Base-by-base conservation (phyloP, 140 eudicot genomes). In the Flaveria floridana region DNA sequence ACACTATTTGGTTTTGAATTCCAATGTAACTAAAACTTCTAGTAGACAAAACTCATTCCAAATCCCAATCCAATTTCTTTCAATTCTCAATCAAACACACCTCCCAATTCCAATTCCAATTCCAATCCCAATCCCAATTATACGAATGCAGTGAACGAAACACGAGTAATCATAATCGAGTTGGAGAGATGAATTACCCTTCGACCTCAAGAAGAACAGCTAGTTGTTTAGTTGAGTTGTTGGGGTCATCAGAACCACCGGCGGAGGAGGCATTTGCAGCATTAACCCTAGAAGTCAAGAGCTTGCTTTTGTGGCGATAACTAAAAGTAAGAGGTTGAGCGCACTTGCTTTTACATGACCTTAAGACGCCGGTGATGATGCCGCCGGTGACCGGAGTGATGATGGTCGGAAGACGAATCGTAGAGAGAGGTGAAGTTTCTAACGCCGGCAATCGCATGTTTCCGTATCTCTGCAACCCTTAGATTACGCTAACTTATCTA, bases 181-280 rank as follows among this genome's bases (percentile, higher is more conserved):
- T 34, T 19, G 37, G 2, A 62, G 44, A 59, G 66, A 65, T 13
- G 14, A 16, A 39, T 76, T 71, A 92, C 97, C 97, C 97, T 76
- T 92, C 96, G 63, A 92, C 95, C 89, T 92, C 95, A 73, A 92
- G 90, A 69, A 92, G 91, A 73, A 92, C 82, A 55, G 96, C 89
- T 50, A 89, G 86, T 77, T 82, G 68, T 41, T 70, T 71, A 76
- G 82, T 74, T 62, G 84, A 70, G 58, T 50, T 55, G 68, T 64
- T n/a, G 3, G 50, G 39, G 7, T 76, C 73, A 20, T 68, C 79
- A 74, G 75, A 66, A 41, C 53, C 48, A 46, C 70, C 42, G 25
- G 61, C 71, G 34, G 84, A 30, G 48, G 82, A 77, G 51, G 7
- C 78, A 71, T 65, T 62, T 62, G 78, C 58, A 70, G 85, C 86